Percentiles rank a stretch among this genome's conserved stretches.
Conservation (phyloP, 352 stramenopile species). For the Elongisporangium prolatum region DNA sequence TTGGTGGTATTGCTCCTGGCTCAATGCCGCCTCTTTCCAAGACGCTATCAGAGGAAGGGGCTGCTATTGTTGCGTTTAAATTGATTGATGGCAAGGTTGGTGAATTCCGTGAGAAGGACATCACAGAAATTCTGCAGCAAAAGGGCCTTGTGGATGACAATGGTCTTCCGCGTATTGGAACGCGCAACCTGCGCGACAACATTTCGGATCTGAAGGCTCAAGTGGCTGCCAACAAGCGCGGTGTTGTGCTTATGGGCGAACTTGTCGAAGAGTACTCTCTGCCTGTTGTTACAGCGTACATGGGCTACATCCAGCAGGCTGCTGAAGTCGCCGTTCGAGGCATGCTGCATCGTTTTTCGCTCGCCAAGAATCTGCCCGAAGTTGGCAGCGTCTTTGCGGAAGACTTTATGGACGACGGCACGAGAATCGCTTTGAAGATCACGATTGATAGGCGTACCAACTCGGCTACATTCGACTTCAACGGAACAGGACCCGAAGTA, state of each 20-base stretch:
- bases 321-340: conserved; percentile 93
- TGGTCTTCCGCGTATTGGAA: conserved; percentile 87
- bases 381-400: conserved; percentile 89
- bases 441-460: conserved; percentile 91
- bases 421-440: conserved; percentile 94
- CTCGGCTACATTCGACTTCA: conserved; percentile 97
- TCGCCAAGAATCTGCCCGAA: conserved; percentile 62
- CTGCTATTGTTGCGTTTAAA: conserved; percentile 99
- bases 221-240: conserved; percentile 97
- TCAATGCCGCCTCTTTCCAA: conserved; percentile 96
- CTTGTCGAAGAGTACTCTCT: conserved; percentile 95
- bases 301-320: conserved; percentile 97
- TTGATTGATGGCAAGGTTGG: conserved; percentile 92
- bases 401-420: conserved; percentile 99
- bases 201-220: conserved; percentile 97
- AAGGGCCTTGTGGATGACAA: conserved; percentile 82
- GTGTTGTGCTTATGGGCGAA: conserved; percentile 93
- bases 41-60: conserved; percentile 95
- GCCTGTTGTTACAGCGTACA: conserved; percentile 95
- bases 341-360: conserved; percentile 95
- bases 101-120: conserved; percentile 96
- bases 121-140: conserved; percentile 93
- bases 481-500: conserved; percentile 95
- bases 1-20: conserved; percentile 95
- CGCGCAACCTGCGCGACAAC: conserved; percentile 97